These are phyloP conservation scores for Acanthamoeba quina DNA, from an alignment of 208 protist species.

Conservation along the genomic window DNA sequence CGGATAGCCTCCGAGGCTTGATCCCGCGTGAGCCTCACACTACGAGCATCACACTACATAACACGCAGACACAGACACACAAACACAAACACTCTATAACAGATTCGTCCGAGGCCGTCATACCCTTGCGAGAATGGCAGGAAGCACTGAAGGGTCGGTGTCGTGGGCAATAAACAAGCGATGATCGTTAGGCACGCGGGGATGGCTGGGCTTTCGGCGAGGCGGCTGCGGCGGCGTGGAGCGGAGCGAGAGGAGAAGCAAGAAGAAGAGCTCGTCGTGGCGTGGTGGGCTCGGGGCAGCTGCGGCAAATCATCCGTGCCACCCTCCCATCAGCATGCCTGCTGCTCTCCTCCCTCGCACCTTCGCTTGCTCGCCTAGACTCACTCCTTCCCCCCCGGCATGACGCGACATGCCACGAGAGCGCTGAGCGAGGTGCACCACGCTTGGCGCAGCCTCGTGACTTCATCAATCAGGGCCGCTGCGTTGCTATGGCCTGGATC, in stretches of 20 bases:
- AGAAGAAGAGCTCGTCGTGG: neutral
- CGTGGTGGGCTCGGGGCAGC: neutral
- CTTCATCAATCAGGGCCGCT: no score
- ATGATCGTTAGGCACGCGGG: neutral
- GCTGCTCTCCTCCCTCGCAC: neutral
- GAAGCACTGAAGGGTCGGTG: neutral
- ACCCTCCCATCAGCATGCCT: no score
- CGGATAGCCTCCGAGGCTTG: neutral
- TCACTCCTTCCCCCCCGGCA: no score
- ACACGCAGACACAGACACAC: neutral
- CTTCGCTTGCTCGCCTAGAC: neutral
- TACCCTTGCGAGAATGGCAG: neutral
- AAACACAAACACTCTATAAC: neutral
- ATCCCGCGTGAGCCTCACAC: no score
- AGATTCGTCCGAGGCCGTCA: neutral
- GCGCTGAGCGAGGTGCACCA: no score
- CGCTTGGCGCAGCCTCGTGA: no score
- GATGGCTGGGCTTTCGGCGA: neutral
- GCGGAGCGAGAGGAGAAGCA: no score
- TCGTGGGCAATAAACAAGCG: neutral
- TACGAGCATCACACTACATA: neutral
- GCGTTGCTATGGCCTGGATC: no score
- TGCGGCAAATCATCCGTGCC: neutral
- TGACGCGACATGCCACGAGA: no score
- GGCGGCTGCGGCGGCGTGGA: neutral